Evolutionary conservation across 202 grass and related monocot genomes (phyloP), one percentile per base, ranked within the genome.

Genomic region (Dendrocalamus latiflorus): DNA sequence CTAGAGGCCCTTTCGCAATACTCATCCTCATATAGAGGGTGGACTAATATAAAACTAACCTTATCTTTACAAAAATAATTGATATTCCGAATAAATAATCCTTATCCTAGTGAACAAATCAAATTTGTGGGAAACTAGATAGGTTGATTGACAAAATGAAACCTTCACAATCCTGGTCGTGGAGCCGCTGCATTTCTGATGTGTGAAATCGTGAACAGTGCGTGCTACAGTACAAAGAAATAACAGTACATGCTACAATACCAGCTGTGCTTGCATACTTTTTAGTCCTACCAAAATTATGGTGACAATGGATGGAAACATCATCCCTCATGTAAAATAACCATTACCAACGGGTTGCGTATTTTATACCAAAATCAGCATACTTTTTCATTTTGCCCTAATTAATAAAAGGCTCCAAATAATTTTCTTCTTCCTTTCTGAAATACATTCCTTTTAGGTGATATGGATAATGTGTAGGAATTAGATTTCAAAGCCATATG

Each of bases 361-460:
- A 25, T 48, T 62, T 36, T 65, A 65, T 60, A 55, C 24, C 39
- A 43, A 65, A 72, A 36, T 36, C 39, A 51, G 10, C 37, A 56
- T 41, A 30, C 2, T 33, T 71, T 77, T 75, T 80, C 18, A 11
- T 26, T 74, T 24, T 81, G 50, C 14, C 60, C 15, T 74, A 73
- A 66, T 30, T 30, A 39, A 68, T 45, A 16, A 18, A 81, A 21
- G 74, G 37, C 41, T 73, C 60, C 20, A 73, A 55, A 50, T 1
- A 25, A 34, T 17, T 45, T 64, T 53, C 10, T 25, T 26, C 28
- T 55, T 80, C 38, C 36, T 74, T 74, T 60, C 37, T 43, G 4
- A 80, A 58, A 68, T 75, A 48, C 62, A 60, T 50, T 81, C 55
- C 5, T 54, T 70, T 70, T 53, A 59, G 30, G 21, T 74, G 37